Evolutionary conservation across 352 stramenopile genomes (phyloP), one percentile per base, ranked within the genome.

Genomic region (Pythium phragmiticola): DNA sequence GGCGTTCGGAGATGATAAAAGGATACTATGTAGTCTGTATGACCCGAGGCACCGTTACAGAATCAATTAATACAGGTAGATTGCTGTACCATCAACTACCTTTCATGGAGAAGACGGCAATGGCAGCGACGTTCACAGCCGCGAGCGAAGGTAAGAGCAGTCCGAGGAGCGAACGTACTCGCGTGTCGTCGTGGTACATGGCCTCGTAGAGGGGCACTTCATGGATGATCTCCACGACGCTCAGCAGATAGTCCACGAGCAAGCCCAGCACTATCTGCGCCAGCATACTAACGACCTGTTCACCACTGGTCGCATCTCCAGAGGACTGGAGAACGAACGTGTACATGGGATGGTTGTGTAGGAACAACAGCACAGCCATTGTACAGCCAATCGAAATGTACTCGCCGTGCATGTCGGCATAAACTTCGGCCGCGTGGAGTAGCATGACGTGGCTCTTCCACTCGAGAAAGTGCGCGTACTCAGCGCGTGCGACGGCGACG

Each of bases 391-490:
- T 79, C 6, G 73, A 76, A 39, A 84, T 81, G 45, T 78, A 81
- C 49, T 84, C 76, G 39, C 60, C 73, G 52, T 84, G 68, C 76
- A 80, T 84, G 46, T 80, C 73, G 8, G 71, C 73, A 30, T 80
- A 84, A 1, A 84, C 73, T 30, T 81, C 76, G 4, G 73, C 71
- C 3, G 73, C 73, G 19, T 84, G 76, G 23, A 77, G 19, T 2
- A 61, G 57, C 16, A 77, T n/a, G 46, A 64, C 65, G 52, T 66
- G 57, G 21, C 75, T 74, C 33, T 77, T 80, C 66, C 69, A 80
- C 50, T 77, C 64, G 14, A 80, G 58, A 59, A 77, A 80, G 21
- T 69, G 66, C 45, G 61, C 45, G 51, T 77, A 76, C 52, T 77
- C 70, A 13, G 60, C 64, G 30, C 70, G 69, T 17, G 73, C 70